Evolutionary conservation across 208 protist species (phyloP).

Genomic region (Leishmania tarentolae): DNA sequence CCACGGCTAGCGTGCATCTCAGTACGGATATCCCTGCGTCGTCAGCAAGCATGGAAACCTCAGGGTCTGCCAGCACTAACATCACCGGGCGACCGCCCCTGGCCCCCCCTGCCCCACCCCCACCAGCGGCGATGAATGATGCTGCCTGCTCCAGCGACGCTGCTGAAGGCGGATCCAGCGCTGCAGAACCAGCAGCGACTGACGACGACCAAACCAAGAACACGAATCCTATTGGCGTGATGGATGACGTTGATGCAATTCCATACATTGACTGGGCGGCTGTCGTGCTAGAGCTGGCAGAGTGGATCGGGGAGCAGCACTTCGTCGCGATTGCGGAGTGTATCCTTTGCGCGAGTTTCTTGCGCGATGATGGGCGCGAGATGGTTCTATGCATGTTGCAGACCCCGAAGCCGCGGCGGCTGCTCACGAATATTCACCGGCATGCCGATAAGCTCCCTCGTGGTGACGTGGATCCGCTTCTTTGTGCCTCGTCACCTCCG

Average conservation of each 20-base stretch:
- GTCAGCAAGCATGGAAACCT: slow-evolving; percentile 3
- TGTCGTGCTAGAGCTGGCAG: slow-evolving; percentile 63
- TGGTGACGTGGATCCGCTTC: slow-evolving; percentile 3
- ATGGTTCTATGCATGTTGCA: slow-evolving; percentile 82
- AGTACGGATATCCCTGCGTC: slow-evolving; percentile 3
- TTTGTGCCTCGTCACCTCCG: slow-evolving; percentile 6
- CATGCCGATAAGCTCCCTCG: slow-evolving; percentile 30
- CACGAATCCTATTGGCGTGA: neutral
- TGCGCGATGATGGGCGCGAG: slow-evolving; percentile 78
- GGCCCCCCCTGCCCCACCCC: slow-evolving; percentile 10
- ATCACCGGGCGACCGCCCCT: slow-evolving; percentile 17
- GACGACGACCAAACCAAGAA: neutral
- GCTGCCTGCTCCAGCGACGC: neutral
- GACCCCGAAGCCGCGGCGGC: slow-evolving; percentile 39
- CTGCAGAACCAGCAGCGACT: neutral
- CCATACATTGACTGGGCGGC: slow-evolving; percentile 61
- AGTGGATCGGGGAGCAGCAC: slow-evolving; percentile 39
- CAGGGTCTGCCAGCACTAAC: slow-evolving; percentile 5
- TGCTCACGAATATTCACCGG: slow-evolving; percentile 33
- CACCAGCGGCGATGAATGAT: slow-evolving; percentile 7
- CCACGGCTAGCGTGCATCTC: neutral
- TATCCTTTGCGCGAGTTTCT: slow-evolving; percentile 69
- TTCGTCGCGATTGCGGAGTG: slow-evolving; percentile 41
- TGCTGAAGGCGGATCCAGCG: neutral
- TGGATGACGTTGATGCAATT: neutral